A percentile compares a stretch with the other conserved stretches of the same genome.
phyloP scores from a whole-genome alignment of 2,329 filamentous ascomycete species.

The Cyclaneusma minus region DNA sequence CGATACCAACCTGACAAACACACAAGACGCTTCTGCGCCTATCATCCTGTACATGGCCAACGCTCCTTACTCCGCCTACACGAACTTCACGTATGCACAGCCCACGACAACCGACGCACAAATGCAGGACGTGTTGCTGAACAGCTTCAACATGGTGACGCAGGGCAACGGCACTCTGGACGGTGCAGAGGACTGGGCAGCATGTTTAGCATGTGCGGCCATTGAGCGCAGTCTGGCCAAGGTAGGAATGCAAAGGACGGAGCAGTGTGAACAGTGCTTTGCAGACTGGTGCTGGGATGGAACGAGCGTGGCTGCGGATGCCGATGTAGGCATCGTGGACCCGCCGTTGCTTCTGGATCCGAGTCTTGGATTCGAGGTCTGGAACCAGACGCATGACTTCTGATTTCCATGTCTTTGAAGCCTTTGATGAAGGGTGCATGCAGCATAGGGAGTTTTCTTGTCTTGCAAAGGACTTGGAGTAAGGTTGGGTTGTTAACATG shows the following conservation, averaged over 20 bases:
- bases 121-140: constrained; percentile 6
- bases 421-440: too few species aligned
- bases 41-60: constrained; percentile 14
- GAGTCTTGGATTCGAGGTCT: constrained; percentile 5
- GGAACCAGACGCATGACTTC: constrained; percentile 4
- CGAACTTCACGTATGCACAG: constrained; percentile 5
- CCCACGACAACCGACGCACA: constrained; percentile 1
- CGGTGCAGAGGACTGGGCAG: constrained; percentile 7
- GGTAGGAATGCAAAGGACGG: constrained; percentile 7
- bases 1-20: constrained; percentile 8
- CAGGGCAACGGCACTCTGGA: constrained; percentile 12
- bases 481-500: too few species aligned
- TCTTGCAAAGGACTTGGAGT: too few species aligned
- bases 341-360: constrained; percentile 4
- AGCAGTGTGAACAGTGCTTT: constrained; percentile 11
- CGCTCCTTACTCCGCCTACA: constrained; percentile 10
- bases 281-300: constrained; percentile 13
- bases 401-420: too few species aligned
- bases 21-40: constrained; percentile 6
- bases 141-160: constrained; percentile 10
- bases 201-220: constrained; percentile 12
- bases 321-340: constrained; percentile 2
- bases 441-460: too few species aligned
- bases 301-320: constrained; percentile 2
- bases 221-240: constrained; percentile 10